Conservation (phyloP, 1,284 basidiomycete genomes). For the Marasmius sp. region DNA sequence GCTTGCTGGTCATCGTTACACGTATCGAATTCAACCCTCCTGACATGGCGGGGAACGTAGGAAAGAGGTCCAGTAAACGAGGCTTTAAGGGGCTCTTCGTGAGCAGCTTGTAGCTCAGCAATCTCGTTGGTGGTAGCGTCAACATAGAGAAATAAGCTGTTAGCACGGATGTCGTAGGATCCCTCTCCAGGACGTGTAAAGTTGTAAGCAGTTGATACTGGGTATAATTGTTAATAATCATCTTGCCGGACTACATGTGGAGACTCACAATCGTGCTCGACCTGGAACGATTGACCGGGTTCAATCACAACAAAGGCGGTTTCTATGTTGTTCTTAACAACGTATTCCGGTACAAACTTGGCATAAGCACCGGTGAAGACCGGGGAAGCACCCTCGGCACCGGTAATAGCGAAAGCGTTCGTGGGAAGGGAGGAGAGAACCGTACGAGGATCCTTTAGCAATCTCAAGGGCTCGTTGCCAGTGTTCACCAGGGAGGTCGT, state of each 20-base stretch:
- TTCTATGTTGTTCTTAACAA: constrained; percentile 18
- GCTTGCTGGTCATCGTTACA: constrained; percentile 40
- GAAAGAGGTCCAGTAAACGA: constrained; percentile 38
- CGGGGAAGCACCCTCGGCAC: constrained; percentile 33
- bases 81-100: constrained; percentile 29
- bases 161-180: constrained; percentile 40
- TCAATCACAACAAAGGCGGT: constrained; percentile 37
- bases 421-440: constrained; percentile 40
- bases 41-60: constrained; percentile 26
- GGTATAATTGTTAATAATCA: not conserved
- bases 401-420: constrained; percentile 41
- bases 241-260: not conserved
- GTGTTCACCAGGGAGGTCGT: constrained; percentile 44
- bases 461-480: constrained; percentile 44
- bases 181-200: constrained; percentile 41
- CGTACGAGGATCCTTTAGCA: constrained; percentile 45
- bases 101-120: constrained; percentile 10
- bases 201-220: constrained; percentile 50
- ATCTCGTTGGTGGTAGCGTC: constrained; percentile 24
- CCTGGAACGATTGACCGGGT: constrained; percentile 39
- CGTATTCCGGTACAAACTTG: constrained; percentile 31
- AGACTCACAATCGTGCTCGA: constrained; percentile 43
- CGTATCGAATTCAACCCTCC: constrained; percentile 37
- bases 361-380: constrained; percentile 41
- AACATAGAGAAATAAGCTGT: constrained; percentile 43